A percentile compares a stretch with the other conserved stretches of the same genome.
phyloP scores from a whole-genome alignment of 2,329 filamentous ascomycete species.

The Raffaelea arxii region DNA sequence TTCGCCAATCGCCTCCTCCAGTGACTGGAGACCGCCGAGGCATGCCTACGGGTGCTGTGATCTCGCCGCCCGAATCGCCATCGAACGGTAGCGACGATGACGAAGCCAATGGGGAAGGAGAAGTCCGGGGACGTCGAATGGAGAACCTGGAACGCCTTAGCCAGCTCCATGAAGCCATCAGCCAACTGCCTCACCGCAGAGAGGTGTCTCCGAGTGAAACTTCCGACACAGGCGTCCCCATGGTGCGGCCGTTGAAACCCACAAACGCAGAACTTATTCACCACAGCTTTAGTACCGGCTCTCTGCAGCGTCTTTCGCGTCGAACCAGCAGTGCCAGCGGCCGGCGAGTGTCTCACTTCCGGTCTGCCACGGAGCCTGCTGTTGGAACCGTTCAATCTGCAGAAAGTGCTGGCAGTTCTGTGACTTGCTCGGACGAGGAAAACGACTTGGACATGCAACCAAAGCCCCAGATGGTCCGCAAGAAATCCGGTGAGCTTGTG shows the following conservation, averaged over 20 bases:
- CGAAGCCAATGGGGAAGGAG: constrained; percentile 34
- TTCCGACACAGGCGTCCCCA: constrained; percentile 24
- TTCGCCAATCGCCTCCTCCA: constrained; percentile 78
- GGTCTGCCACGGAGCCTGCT: constrained; percentile 46
- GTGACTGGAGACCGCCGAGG: constrained; percentile 53
- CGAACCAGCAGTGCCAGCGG: constrained; percentile 36
- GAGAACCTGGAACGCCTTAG: constrained; percentile 50
- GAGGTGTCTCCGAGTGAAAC: constrained; percentile 42
- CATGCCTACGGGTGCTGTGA: constrained; percentile 76
- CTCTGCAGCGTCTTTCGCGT: constrained; percentile 31
- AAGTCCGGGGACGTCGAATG: constrained; percentile 34
- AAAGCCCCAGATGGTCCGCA: constrained; percentile 90
- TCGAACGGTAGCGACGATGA: constrained; percentile 81
- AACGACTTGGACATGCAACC: constrained; percentile 54
- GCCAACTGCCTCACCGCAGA: constrained; percentile 61
- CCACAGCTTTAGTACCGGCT: constrained; percentile 37
- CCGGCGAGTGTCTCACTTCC: constrained; percentile 37
- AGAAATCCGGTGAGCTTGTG: constrained; percentile 96
- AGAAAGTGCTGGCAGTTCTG: constrained; percentile 37
- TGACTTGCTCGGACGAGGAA: constrained; percentile 51
- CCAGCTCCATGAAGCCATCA: constrained; percentile 75
- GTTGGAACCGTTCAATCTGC: too few species aligned
- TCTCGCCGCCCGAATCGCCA: constrained; percentile 83
- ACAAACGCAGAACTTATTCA: constrained; percentile 28
- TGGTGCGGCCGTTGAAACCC: constrained; percentile 26